These are phyloP conservation scores for Ganoderma resinaceum DNA, from an alignment of 1,284 basidiomycete genomes.

Conservation along the genomic window DNA sequence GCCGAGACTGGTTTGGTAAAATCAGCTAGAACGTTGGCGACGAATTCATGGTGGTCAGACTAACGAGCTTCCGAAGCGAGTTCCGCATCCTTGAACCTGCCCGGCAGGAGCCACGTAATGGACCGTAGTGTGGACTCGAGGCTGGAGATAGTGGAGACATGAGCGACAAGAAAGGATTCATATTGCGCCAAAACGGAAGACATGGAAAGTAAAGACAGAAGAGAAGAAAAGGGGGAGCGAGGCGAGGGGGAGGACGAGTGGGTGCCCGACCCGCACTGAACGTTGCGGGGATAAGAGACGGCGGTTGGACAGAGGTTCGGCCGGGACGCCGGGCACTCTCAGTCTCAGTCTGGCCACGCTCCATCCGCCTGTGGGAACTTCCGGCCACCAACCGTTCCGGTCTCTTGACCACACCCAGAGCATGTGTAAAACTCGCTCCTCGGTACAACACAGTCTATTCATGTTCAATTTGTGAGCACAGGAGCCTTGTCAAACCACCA, in stretches of 20 bases:
- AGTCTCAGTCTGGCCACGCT: conserved; percentile 12
- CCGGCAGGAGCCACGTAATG: conserved; percentile 94
- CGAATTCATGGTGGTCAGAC: conserved; percentile 44
- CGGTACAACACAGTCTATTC: neutral
- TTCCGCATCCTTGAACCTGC: conserved; percentile 96
- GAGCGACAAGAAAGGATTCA: conserved; percentile 83
- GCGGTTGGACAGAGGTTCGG: conserved; percentile 10
- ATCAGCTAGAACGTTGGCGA: conserved; percentile 18
- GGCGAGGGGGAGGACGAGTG: conserved; percentile 25
- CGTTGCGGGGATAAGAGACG: conserved; percentile 25
- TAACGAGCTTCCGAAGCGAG: conserved; percentile 89
- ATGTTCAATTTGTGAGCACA: no score
- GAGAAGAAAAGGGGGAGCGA: conserved; percentile 24
- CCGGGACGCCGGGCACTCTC: no score
- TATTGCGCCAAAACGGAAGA: conserved; percentile 66
- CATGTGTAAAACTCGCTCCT: conserved; percentile 8
- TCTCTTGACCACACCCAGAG: conserved; percentile 8
- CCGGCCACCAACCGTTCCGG: conserved; percentile 24
- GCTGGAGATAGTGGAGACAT: conserved; percentile 85
- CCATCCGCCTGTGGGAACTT: conserved; percentile 20
- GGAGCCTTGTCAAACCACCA: no score
- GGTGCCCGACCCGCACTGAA: conserved; percentile 34
- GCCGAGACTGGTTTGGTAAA: conserved; percentile 63
- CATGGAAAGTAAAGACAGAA: conserved; percentile 44
- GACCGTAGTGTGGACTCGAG: conserved; percentile 90